A percentile compares a stretch with the other conserved stretches of the same genome.
phyloP scores from a whole-genome alignment of 2,329 filamentous ascomycete species.

The Beauveria pseudobassiana region DNA sequence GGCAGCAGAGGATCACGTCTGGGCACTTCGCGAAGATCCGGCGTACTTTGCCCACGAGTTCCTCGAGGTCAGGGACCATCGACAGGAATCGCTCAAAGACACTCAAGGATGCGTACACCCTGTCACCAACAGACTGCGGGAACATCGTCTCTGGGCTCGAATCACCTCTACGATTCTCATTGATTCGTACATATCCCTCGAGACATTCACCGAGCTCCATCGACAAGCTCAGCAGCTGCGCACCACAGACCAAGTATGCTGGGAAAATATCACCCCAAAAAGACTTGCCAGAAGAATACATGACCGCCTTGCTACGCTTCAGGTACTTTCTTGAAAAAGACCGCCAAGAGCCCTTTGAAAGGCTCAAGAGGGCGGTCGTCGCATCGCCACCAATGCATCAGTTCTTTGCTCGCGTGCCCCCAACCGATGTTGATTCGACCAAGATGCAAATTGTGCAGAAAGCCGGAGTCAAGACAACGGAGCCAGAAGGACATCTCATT shows the following conservation, averaged over 20 bases:
- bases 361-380: constrained; percentile 17
- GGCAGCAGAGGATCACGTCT: constrained; percentile 45
- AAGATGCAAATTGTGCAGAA: constrained; percentile 18
- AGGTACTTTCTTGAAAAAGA: constrained; percentile 25
- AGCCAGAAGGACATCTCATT: constrained; percentile 21
- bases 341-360: constrained; percentile 23
- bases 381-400: constrained; percentile 35
- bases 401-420: constrained; percentile 24
- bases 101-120: constrained; percentile 24
- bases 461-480: constrained; percentile 15
- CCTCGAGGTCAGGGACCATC: constrained; percentile 38
- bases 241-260: constrained; percentile 27
- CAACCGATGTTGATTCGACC: constrained; percentile 14
- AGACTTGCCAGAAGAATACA: constrained; percentile 25
- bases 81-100: constrained; percentile 36
- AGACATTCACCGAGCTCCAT: constrained; percentile 31
- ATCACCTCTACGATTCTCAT: constrained; percentile 27
- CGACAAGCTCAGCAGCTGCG: constrained; percentile 21
- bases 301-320: constrained; percentile 33
- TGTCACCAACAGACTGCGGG: constrained; percentile 4
- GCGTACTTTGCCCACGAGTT: constrained; percentile 43
- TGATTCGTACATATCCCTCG: constrained; percentile 27
- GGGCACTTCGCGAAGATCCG: constrained; percentile 50
- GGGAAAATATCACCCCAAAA: constrained; percentile 22
- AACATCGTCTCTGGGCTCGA: constrained; percentile 30